These are phyloP conservation scores for Kingdonia uniflora DNA, from an alignment of 164 flowering plant genomes.

Conservation along the genomic window DNA sequence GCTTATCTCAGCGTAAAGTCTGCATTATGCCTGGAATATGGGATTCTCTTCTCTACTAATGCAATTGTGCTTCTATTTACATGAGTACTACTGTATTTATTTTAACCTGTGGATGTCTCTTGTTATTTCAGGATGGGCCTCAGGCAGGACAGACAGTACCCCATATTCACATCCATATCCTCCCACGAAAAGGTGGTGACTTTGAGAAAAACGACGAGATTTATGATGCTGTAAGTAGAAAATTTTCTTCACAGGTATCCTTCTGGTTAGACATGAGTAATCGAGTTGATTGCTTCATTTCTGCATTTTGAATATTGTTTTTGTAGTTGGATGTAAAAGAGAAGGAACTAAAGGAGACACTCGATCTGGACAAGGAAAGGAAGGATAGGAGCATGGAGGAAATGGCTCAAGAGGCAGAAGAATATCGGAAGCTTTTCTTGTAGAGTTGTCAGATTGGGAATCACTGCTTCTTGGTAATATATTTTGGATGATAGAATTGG, in stretches of 20 bases:
- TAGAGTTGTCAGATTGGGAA: conserved; percentile 1
- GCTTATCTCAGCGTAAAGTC: too few species aligned
- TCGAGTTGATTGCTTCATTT: neutral
- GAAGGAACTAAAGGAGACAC: conserved; percentile 57
- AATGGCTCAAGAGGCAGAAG: conserved; percentile 72
- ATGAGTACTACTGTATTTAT: too few species aligned
- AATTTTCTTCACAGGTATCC: neutral
- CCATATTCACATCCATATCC: conserved; percentile 80
- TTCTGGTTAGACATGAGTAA: neutral
- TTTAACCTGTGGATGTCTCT: too few species aligned
- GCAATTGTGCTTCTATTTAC: too few species aligned
- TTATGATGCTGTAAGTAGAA: conserved; percentile 71
- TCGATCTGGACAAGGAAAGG: conserved; percentile 77
- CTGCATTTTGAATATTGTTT: conserved; percentile 2
- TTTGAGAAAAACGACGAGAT: conserved; percentile 85
- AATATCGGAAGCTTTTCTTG: conserved; percentile 41
- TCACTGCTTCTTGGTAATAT: too few species aligned
- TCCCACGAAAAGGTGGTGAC: conserved; percentile 71
- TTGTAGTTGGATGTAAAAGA: conserved; percentile 70
- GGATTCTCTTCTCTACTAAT: too few species aligned
- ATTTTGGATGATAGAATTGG: too few species aligned
- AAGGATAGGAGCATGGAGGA: conserved; percentile 71
- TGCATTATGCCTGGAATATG: too few species aligned
- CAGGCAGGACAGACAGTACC: conserved; percentile 93
- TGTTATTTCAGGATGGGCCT: conserved; percentile 67